Conservation (phyloP, 306 rosid genomes). For the Ochetophila trinervis region DNA sequence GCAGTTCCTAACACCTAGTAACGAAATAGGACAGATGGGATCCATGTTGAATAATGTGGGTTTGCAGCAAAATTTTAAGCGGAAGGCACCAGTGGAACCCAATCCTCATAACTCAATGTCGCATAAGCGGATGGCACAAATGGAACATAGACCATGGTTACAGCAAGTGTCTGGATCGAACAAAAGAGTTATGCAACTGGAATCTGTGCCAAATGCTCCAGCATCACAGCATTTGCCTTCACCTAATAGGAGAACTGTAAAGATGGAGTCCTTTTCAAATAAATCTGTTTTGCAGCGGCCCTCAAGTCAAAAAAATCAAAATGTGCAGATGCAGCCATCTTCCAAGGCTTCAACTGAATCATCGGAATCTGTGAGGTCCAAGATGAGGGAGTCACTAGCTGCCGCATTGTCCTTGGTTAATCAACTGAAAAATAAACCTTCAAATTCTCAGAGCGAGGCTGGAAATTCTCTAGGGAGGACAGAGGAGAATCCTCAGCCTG, state of each 20-base stretch:
- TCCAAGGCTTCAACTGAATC: conserved; percentile 62
- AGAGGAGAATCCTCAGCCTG: conserved; percentile 32
- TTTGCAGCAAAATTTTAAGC: conserved; percentile 51
- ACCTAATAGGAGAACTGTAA: conserved; percentile 56
- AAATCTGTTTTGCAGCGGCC: conserved; percentile 62
- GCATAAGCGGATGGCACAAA: conserved; percentile 50
- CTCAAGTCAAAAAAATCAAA: conserved; percentile 46
- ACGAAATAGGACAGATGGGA: conserved; percentile 44
- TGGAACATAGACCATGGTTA: conserved; percentile 74
- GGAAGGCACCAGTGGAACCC: conserved; percentile 57
- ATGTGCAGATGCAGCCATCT: conserved; percentile 39
- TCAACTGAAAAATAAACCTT: conserved; percentile 39
- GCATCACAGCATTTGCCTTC: conserved; percentile 32
- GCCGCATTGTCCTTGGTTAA: conserved; percentile 73
- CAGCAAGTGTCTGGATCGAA: conserved; percentile 49
- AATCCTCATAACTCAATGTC: conserved; percentile 30
- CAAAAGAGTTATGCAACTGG: conserved; percentile 41
- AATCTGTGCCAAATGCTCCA: conserved; percentile 35
- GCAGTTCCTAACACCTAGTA: conserved; percentile 28
- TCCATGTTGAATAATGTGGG: conserved; percentile 26
- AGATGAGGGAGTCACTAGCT: conserved; percentile 90
- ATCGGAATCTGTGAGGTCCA: conserved; percentile 81
- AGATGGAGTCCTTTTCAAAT: conserved; percentile 44
- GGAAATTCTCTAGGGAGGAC: conserved; percentile 23
- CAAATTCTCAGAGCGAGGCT: conserved; percentile 25